Conservation (phyloP, 768 basidiomycete species). For the Mycena amicta region DNA sequence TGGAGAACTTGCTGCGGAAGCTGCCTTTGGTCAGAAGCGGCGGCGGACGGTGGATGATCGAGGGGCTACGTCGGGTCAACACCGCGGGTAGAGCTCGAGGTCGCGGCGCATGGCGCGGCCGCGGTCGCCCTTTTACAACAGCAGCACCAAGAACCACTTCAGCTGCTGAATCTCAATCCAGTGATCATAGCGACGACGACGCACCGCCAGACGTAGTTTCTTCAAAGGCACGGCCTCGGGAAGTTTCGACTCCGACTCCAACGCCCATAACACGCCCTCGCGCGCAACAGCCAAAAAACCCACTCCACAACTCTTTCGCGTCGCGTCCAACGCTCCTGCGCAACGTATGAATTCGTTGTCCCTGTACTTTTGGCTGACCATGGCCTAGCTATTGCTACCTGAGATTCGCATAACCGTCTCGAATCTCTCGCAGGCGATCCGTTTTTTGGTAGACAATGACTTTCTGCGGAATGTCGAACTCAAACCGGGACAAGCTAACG, state of each 20-base stretch:
- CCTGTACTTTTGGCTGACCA: conserved; percentile 8
- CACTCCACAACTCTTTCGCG: conserved; percentile 65
- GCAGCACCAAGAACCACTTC: conserved; percentile 22
- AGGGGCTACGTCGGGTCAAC: conserved; percentile 6
- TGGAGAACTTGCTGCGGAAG: conserved; percentile 69
- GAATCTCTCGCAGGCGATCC: conserved; percentile 90
- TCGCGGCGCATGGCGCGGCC: conserved; percentile 28
- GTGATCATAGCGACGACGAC: conserved; percentile 34
- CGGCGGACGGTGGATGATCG: conserved; percentile 33
- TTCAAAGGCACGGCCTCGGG: conserved; percentile 55
- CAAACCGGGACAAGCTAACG: conserved; percentile 73
- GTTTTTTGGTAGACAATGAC: conserved; percentile 88
- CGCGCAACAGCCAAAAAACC: conserved; percentile 44
- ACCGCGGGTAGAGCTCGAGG: conserved; percentile 31
- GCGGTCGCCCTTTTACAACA: conserved; percentile 21
- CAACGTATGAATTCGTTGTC: conserved; percentile 55
- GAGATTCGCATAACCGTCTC: conserved; percentile 89
- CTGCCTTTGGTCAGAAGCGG: conserved; percentile 50
- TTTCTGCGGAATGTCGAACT: conserved; percentile 82
- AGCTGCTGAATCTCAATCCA: conserved; percentile 16
- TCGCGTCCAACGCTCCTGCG: conserved; percentile 73
- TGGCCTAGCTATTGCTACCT: conserved; percentile 68
- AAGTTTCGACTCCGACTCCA: conserved; percentile 4
- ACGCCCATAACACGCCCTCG: conserved; percentile 25
- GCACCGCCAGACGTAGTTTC: conserved; percentile 60